A percentile compares a stretch with the other conserved stretches of the same genome.
Conservation (phyloP, 306 rosid genomes). For the Acacia crassicarpa region DNA sequence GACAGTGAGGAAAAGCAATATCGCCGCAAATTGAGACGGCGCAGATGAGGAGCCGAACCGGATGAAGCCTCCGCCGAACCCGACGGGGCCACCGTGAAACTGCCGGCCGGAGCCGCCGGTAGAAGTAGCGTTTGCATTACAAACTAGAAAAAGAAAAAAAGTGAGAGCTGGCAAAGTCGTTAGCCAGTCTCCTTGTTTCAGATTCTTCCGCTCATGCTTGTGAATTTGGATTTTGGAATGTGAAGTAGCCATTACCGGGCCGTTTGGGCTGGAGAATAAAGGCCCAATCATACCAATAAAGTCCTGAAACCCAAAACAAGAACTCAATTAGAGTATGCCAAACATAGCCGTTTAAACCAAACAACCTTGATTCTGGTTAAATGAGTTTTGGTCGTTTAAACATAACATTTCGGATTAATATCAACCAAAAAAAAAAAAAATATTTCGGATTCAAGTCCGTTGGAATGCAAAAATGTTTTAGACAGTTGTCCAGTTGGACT, state of each 20-base stretch:
- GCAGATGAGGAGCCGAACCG: constrained; percentile 21
- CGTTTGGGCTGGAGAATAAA: neutral
- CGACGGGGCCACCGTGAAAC: constrained; percentile 30
- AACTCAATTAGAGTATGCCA: neutral
- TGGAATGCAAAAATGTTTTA: no score
- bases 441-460: no score
- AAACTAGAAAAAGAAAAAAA: neutral
- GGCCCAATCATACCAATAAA: neutral
- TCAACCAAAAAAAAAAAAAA: no score
- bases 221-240: neutral
- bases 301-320: neutral
- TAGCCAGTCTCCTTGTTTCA: neutral
- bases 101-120: constrained; percentile 61
- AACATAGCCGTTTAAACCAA: no score
- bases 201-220: neutral
- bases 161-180: neutral
- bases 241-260: neutral
- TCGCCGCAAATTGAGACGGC: constrained; percentile 33
- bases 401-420: no score
- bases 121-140: constrained; percentile 72
- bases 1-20: constrained; percentile 29
- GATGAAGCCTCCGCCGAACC: constrained; percentile 21
- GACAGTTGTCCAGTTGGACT: no score
- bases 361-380: no score
- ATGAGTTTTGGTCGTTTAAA: no score